Percentiles rank a stretch among this genome's conserved stretches.
These are phyloP conservation scores for Claviceps africana DNA, from an alignment of 2,329 filamentous ascomycete genomes.

Conservation along the genomic window DNA sequence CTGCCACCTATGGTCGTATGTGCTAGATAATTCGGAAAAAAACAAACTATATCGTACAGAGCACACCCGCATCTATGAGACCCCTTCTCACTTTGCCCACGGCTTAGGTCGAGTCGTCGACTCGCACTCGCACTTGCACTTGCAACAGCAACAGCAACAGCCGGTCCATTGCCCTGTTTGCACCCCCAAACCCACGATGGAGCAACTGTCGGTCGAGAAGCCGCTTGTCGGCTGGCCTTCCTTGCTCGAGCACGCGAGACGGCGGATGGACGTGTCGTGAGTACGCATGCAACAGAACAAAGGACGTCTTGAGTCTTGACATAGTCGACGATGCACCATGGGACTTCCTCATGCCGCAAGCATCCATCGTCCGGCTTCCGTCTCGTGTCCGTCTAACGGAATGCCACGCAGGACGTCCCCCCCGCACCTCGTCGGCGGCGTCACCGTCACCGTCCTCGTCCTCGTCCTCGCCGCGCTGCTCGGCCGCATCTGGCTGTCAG, in stretches of 20 bases:
- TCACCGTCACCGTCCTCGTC: slow-evolving; percentile 15
- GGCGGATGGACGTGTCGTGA: slow-evolving; percentile 7
- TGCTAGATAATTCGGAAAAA: no score
- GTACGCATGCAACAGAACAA: neutral
- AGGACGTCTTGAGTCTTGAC: no score
- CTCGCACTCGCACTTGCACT: no score
- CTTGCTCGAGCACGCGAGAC: slow-evolving; percentile 1
- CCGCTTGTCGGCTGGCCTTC: slow-evolving; percentile 5
- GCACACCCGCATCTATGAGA: no score
- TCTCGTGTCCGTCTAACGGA: neutral
- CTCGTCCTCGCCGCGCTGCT: slow-evolving; percentile 18
- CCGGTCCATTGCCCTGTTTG: neutral
- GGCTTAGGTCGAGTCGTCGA: no score
- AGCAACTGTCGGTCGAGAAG: neutral
- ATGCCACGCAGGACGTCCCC: slow-evolving; percentile 11
- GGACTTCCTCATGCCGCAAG: no score
- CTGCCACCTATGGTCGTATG: no score
- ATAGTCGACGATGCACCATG: no score
- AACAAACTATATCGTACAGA: no score
- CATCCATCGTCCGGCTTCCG: no score
- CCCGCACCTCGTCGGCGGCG: slow-evolving; percentile 13
- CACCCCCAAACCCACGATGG: neutral
- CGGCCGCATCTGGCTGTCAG: slow-evolving; percentile 12
- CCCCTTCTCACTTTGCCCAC: no score
- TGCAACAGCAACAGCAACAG: no score